Base-by-base conservation (phyloP, 2,329 filamentous ascomycete species). In the Monilinia polystroma region DNA sequence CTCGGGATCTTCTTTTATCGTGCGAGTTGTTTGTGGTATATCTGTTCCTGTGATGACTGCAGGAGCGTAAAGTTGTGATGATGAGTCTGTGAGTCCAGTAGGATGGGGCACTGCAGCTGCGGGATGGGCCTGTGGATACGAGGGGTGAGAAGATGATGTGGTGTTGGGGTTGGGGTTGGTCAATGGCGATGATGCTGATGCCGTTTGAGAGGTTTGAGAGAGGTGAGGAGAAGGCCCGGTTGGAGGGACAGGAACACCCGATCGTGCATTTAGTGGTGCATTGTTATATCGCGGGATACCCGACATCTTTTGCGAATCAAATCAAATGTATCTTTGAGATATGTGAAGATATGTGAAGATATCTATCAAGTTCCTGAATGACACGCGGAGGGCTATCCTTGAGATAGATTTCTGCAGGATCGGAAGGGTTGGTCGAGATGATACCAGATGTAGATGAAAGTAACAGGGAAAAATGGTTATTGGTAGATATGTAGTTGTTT, bases 261-360 rank as follows among this genome's bases (percentile, higher is more conserved):
- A 79, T 66, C 49, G 64, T 59, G 84, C 82, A 72, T 80, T 83
- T 75, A 88, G 86, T 56, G 86, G 86, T 75, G 84, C 86, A 65
- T 83, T 76, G 47, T 81, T 83, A 76, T 87, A 86, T 53, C 88
- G 81, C 58, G 82, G 84, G 69, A 89, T 83, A n/a, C 85, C 82
- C 59, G 85, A 81, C 86, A 88, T 88, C n/a, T 57, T n/a, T 58
- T 45, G 29, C 49, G 8, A 62, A 38, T 62, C 23, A 52, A 52
- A 52, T 52, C n/a, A 51, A 62, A 51, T 41, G 14, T 20, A 14
- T 32, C 7, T 51, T 51, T 12, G 8, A 26, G 58, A 38, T 51
- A 41, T 23, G 45, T n/a, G 29, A 38, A 38, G 58, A 51, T 62
- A 35, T 35, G 32, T 35, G 32, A 35, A 35, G 32, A 35, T 35